Evolutionary conservation across 2,329 filamentous ascomycete genomes (phyloP).

Genomic region (Colletotrichum sp.): DNA sequence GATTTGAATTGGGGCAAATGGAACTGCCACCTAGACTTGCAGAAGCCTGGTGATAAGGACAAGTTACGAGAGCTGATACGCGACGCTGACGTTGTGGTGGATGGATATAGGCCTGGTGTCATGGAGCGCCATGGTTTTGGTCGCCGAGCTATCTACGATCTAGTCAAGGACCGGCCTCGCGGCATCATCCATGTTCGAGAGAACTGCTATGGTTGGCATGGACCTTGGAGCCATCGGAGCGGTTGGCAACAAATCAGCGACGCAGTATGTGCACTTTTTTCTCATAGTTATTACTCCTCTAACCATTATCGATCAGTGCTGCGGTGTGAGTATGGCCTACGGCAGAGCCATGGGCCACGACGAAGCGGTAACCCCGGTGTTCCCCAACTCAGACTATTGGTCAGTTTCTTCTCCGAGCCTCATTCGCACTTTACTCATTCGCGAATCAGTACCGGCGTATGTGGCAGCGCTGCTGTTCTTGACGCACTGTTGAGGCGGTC

Average conservation of each 20-base stretch:
- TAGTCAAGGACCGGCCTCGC: conserved; percentile 26
- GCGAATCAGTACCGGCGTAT: too few species aligned
- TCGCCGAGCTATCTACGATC: conserved; percentile 40
- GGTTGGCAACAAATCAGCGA: conserved; percentile 62
- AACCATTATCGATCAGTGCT: too few species aligned
- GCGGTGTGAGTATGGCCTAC: conserved; percentile 50
- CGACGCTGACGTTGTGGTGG: conserved; percentile 54
- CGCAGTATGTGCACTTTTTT: too few species aligned
- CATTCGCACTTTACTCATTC: too few species aligned
- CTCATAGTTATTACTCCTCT: neutral
- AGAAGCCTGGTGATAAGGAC: conserved; percentile 1
- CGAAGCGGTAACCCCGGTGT: conserved; percentile 30
- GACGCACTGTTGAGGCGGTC: conserved; percentile 44
- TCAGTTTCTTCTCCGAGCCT: too few species aligned
- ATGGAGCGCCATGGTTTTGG: conserved; percentile 52
- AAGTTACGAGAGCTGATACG: conserved; percentile 37
- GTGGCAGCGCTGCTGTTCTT: conserved; percentile 43
- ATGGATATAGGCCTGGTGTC: conserved; percentile 53
- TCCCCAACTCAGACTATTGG: conserved; percentile 35
- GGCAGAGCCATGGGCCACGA: conserved; percentile 44
- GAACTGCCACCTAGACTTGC: conserved; percentile 48
- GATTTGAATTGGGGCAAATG: conserved; percentile 58
- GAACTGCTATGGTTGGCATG: conserved; percentile 59
- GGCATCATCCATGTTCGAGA: conserved; percentile 52
- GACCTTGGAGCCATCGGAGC: conserved; percentile 47